Conservation (phyloP, 257 asterid species). For the Rubia yunnanensis region DNA sequence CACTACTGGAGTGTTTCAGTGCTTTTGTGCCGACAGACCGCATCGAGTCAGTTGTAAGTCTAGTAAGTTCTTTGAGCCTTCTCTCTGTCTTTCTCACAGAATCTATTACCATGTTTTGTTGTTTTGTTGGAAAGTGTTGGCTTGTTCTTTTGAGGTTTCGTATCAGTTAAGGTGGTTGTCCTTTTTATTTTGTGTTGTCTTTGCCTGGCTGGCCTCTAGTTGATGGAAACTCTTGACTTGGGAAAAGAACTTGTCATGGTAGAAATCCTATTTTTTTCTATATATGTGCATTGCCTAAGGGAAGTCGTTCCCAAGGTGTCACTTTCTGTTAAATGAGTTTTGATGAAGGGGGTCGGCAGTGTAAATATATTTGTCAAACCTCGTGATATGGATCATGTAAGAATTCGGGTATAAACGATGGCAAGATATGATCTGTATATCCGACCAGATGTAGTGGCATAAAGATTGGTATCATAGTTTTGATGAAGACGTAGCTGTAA, state of each 20-base stretch:
- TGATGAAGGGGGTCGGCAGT: too few species aligned
- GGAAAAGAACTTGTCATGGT: background rate
- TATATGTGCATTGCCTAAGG: background rate
- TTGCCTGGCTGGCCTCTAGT: background rate
- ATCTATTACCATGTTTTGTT: background rate
- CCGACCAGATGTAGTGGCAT: too few species aligned
- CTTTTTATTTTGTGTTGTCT: background rate
- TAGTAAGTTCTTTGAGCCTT: constrained; percentile 23
- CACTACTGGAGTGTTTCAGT: constrained; percentile 16
- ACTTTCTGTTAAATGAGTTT: too few species aligned
- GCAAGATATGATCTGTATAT: too few species aligned
- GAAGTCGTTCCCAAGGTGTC: background rate
- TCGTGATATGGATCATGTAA: too few species aligned
- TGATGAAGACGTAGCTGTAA: background rate
- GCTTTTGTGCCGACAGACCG: constrained; percentile 54
- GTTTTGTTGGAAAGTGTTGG: background rate
- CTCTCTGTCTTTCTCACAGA: background rate
- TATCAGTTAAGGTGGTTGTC: background rate
- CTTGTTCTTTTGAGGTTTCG: background rate
- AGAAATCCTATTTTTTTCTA: background rate
- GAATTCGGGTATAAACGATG: too few species aligned
- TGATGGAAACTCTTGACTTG: background rate
- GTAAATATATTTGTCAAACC: too few species aligned
- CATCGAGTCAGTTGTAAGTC: constrained; percentile 37
- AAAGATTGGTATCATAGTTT: background rate